These are phyloP conservation scores for Trematosphaeria pertusa DNA, from an alignment of 2,329 filamentous ascomycete genomes.

Conservation along the genomic window DNA sequence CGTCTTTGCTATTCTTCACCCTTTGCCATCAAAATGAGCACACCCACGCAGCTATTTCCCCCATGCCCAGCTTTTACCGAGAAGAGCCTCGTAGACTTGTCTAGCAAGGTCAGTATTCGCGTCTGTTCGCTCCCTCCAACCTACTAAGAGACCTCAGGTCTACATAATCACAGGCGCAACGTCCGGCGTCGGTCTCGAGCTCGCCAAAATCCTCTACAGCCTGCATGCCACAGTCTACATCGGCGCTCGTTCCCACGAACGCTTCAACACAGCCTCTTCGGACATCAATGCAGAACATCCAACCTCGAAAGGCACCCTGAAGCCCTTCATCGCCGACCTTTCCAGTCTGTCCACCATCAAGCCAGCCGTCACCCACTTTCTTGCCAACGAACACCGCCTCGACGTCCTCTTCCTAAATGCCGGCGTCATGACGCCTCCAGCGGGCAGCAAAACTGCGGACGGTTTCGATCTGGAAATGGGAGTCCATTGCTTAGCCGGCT, in stretches of 20 bases:
- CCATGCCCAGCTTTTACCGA: constrained; percentile 53
- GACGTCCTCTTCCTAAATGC: constrained; percentile 47
- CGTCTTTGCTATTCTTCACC: too few species aligned
- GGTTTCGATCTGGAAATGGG: constrained; percentile 17
- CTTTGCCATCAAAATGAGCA: constrained; percentile 9
- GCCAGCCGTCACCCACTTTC: constrained; percentile 44
- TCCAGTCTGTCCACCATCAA: constrained; percentile 50
- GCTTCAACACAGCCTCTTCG: constrained; percentile 52
- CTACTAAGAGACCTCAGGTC: constrained; percentile 37
- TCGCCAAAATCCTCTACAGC: constrained; percentile 60
- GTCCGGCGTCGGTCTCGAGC: constrained; percentile 56
- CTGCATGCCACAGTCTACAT: constrained; percentile 62
- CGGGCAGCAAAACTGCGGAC: constrained; percentile 21
- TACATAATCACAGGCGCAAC: constrained; percentile 59
- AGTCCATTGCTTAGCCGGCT: constrained; percentile 16
- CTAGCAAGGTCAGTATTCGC: constrained; percentile 40
- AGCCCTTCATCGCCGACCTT: constrained; percentile 41
- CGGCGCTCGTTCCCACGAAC: constrained; percentile 54
- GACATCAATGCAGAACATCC: constrained; percentile 49
- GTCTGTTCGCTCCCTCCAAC: not conserved
- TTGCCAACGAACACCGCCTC: constrained; percentile 44
- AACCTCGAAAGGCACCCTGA: constrained; percentile 34
- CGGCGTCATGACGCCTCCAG: constrained; percentile 34
- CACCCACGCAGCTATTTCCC: constrained; percentile 30
- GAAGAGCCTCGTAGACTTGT: constrained; percentile 52